phyloP scores from a whole-genome alignment of 352 stramenopile genomes.

The Phytopythium boreale region DNA sequence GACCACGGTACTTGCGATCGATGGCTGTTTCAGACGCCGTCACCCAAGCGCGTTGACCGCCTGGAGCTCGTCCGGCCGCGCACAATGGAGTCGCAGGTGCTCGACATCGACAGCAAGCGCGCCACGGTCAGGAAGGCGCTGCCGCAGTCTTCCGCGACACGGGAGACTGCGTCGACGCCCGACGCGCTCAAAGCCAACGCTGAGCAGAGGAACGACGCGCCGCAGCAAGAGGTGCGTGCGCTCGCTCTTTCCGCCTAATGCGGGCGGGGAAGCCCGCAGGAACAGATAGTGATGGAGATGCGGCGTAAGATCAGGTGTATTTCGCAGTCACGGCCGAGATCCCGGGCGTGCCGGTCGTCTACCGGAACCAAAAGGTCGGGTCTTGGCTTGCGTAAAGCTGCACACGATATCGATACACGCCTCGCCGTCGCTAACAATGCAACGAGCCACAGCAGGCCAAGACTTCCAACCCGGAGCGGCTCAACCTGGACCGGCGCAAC shows the following conservation, averaged over 20 bases:
- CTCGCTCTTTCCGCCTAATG: neutral
- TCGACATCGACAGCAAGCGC: neutral
- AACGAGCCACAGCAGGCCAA: constrained; percentile 36
- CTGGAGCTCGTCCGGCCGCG: constrained; percentile 1
- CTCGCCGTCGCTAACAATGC: neutral
- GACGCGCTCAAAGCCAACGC: neutral
- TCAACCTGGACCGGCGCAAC: constrained; percentile 90
- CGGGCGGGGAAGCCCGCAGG: neutral
- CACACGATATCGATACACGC: neutral
- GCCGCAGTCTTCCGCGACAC: neutral
- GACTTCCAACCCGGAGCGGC: constrained; percentile 63
- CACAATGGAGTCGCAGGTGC: constrained; percentile 8
- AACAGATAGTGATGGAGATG: neutral
- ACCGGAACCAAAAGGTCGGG: constrained; percentile 60
- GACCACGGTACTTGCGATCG: neutral
- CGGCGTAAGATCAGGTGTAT: constrained; percentile 52
- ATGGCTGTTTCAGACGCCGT: neutral
- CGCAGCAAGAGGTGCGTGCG: constrained; percentile 40
- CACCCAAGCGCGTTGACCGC: neutral
- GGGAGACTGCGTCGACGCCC: no score
- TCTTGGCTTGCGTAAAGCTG: neutral
- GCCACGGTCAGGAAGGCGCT: neutral
- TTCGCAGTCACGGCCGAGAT: constrained; percentile 72
- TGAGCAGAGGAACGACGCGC: constrained; percentile 14
- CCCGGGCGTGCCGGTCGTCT: constrained; percentile 68